These are phyloP conservation scores for Echinosophora koreensis DNA, from an alignment of 306 rosid species.

Conservation along the genomic window DNA sequence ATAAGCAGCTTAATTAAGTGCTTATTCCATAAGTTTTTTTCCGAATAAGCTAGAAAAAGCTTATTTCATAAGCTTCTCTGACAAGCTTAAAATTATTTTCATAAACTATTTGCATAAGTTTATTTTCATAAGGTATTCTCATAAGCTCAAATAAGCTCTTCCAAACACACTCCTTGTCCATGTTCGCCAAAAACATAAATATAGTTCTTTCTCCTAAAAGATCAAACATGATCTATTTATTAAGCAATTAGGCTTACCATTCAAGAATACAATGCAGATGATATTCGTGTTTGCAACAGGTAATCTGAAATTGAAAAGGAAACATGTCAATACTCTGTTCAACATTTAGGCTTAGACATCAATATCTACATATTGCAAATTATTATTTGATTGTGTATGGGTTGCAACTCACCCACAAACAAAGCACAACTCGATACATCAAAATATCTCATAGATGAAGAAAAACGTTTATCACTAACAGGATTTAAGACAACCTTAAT, in stretches of 20 bases:
- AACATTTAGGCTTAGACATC: conserved; percentile 10
- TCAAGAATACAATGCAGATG: conserved; percentile 97
- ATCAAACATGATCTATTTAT: conserved; percentile 4
- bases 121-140: no score
- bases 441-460: neutral
- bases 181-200: neutral
- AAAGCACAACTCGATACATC: conserved; percentile 20
- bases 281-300: conserved; percentile 94
- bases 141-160: no score
- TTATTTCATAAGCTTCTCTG: no score
- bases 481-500: conserved; percentile 19
- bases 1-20: no score
- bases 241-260: conserved; percentile 63
- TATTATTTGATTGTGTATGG: conserved; percentile 6
- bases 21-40: no score
- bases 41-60: no score
- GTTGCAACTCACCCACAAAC: conserved; percentile 29
- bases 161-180: neutral
- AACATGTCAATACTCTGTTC: conserved; percentile 40
- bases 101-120: no score
- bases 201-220: neutral
- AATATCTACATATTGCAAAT: conserved; percentile 13
- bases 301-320: conserved; percentile 65
- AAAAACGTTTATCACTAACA: neutral
- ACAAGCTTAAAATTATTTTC: no score